A percentile compares a stretch with the other conserved stretches of the same genome.
Conservation (phyloP, 2,329 filamentous ascomycete species). For the Botrytis tulipae region DNA sequence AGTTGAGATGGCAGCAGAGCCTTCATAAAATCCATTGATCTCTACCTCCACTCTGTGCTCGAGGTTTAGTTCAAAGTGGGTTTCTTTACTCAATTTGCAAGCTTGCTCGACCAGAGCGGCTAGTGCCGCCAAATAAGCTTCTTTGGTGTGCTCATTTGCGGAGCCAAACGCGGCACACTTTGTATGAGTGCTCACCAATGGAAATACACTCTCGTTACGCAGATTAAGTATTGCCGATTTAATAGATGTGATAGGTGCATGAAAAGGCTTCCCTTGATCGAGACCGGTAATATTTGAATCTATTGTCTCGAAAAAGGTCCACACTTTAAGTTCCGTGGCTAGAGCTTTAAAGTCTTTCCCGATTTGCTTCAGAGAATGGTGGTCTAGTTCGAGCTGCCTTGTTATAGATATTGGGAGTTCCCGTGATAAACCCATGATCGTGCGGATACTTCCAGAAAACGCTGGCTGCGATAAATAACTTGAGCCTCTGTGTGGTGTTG, state of each 20-base stretch:
- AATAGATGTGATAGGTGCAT: conserved; percentile 24
- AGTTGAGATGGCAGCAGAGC: neutral
- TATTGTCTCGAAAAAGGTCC: conserved; percentile 22
- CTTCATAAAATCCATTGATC: conserved; percentile 6
- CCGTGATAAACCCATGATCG: neutral
- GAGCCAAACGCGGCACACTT: neutral
- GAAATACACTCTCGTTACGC: conserved; percentile 20
- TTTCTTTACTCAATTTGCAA: neutral
- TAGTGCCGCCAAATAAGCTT: neutral
- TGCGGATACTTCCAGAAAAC: neutral
- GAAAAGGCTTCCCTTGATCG: conserved; percentile 18
- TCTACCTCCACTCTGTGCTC: neutral
- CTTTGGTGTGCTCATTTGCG: neutral
- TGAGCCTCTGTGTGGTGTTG: neutral
- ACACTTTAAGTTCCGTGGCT: conserved; percentile 21
- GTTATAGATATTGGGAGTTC: neutral
- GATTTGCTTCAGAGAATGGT: conserved; percentile 10
- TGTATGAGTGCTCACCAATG: conserved; percentile 20
- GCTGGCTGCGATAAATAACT: neutral
- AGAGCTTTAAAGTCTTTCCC: conserved; percentile 20
- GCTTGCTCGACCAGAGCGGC: neutral
- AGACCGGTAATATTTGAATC: conserved; percentile 20
- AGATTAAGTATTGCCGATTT: conserved; percentile 22
- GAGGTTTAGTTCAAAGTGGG: neutral
- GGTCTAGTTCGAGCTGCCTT: conserved; percentile 14